Evolutionary conservation across 768 basidiomycete genomes (phyloP).

Genomic region (Amanita pseudoporphyria): DNA sequence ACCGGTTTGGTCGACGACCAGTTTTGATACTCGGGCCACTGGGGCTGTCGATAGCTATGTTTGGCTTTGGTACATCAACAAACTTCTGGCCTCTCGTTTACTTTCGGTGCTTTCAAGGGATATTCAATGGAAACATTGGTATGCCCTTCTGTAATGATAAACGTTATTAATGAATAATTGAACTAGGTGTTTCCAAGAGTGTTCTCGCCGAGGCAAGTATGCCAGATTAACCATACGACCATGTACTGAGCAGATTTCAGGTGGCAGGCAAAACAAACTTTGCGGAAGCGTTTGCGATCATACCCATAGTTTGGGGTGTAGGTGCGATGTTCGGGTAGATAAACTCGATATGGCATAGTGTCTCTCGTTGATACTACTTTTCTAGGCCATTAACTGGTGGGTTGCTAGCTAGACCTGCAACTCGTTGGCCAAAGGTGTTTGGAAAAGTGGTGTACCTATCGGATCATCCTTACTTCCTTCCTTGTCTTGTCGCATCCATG

Average conservation of each 20-base stretch:
- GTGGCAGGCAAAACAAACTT: slow-evolving; percentile 30
- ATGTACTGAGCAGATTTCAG: slow-evolving; percentile 22
- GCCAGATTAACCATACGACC: not conserved
- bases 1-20: slow-evolving; percentile 32
- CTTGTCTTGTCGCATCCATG: slow-evolving; percentile 19
- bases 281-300: slow-evolving; percentile 26
- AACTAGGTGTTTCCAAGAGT: not conserved
- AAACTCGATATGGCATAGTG: not conserved
- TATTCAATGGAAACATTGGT: not conserved
- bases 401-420: slow-evolving; percentile 19
- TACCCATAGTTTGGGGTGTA: slow-evolving; percentile 26
- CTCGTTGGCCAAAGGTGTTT: slow-evolving; percentile 18
- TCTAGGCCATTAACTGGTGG: slow-evolving; percentile 22
- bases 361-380: not conserved
- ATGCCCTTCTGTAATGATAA: slow-evolving; percentile 10
- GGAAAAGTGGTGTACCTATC: slow-evolving; percentile 15
- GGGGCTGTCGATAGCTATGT: slow-evolving; percentile 29
- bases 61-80: slow-evolving; percentile 32
- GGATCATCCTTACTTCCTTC: slow-evolving; percentile 26
- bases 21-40: slow-evolving; percentile 32
- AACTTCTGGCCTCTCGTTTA: slow-evolving; percentile 25
- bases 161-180: slow-evolving; percentile 27
- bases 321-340: slow-evolving; percentile 23
- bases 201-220: not conserved
- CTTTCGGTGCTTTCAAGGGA: slow-evolving; percentile 11